These are phyloP conservation scores for Radiomyces spectabilis DNA, from an alignment of 192 early-diverging fungal species.

Conservation along the genomic window DNA sequence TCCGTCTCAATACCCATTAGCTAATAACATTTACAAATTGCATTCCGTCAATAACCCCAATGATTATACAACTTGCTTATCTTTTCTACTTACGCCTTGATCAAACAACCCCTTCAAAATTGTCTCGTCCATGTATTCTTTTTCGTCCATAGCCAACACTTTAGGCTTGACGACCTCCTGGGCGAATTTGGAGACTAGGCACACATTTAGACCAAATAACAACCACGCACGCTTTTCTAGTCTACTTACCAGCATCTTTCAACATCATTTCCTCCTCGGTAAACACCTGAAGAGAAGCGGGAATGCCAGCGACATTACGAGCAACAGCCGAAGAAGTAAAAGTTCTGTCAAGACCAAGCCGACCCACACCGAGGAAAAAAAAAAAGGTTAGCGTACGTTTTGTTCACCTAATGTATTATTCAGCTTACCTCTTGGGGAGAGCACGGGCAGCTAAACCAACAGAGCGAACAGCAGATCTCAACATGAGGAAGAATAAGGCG, in stretches of 20 bases:
- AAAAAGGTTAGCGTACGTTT: too few species aligned
- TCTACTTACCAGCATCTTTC: constrained; percentile 57
- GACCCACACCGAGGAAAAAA: too few species aligned
- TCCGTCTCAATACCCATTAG: constrained; percentile 95
- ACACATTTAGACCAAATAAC: background rate
- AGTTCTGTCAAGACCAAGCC: constrained; percentile 35
- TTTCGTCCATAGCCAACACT: constrained; percentile 88
- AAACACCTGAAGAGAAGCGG: constrained; percentile 67
- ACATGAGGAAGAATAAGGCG: background rate
- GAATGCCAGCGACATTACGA: constrained; percentile 20
- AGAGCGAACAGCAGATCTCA: constrained; percentile 9
- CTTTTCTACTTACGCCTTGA: constrained; percentile 57
- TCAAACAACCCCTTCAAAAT: constrained; percentile 85
- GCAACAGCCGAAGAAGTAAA: constrained; percentile 41
- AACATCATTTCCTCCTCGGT: constrained; percentile 88
- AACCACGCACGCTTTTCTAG: background rate
- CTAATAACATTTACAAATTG: constrained; percentile 16
- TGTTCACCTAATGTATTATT: too few species aligned
- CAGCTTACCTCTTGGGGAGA: constrained; percentile 21
- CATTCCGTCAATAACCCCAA: background rate
- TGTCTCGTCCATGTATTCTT: constrained; percentile 68
- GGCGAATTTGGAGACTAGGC: constrained; percentile 76
- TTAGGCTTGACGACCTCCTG: constrained; percentile 77
- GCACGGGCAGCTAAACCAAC: constrained; percentile 8
- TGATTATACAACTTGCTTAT: too few species aligned